Base-by-base conservation (phyloP, 2,329 filamentous ascomycete genomes). In the Volutella citrinella region DNA sequence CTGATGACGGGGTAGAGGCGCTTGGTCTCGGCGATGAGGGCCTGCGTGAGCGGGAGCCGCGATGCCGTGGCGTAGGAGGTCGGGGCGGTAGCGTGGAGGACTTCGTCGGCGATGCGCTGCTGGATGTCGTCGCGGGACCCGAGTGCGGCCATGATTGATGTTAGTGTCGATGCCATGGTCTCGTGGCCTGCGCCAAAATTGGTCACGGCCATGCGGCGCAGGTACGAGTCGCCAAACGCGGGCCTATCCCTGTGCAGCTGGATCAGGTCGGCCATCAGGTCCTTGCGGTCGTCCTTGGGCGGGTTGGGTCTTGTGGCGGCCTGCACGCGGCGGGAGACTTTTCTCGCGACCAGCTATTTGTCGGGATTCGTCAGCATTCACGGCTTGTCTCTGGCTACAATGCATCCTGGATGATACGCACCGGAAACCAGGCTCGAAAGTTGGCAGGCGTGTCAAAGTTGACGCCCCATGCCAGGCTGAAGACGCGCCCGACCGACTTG, bases 151-250 rank as follows among this genome's bases (percentile, higher is more conserved):
- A 78, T 48, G 15, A 64, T 56, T 5, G 72, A 66, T 1, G 71
- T 75, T 7, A 76, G 48, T 0, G 72, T 72, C 2, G 72, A 72
- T 10, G 69, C 70, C 58, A 74, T 63, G 1, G 72, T 76, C 45
- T 76, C 72, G 38, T 76, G 72, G 0, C 72, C 72, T 2, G 72
- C 72, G 10, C 72, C 72, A 43, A 76, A 76, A 42, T 76, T 76
- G 3, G 72, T 75, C 4, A 74, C 59, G 4, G 69, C 70, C 60
- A 76, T 69, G 18, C 72, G 68, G 4, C 66, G 65, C 9, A 76
- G 60, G 32, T 76, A 75, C 0, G 46, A 52, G 17, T 70, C 64
- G 1, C 49, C 68, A 38, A 76, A 75, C 6, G 64, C 64, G 1
- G 69, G 64, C 14, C 63, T 67, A 5, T 63, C 54, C 11, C 56